These are phyloP conservation scores for Hordeum vulgare DNA, from an alignment of 176 grass and related monocot species.

Conservation along the genomic window MorexV3_pseudomolecules_assembly NC_058524.1:190866668-190867167, in stretches of 20 bases:
- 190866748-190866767: neutral
- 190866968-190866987: neutral
- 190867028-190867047: neutral
- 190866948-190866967: neutral
- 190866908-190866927: neutral
- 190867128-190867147: neutral
- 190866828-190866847: neutral
- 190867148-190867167: neutral
- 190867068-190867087: neutral
- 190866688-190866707: neutral
- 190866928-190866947: neutral
- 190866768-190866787: neutral
- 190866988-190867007: neutral
- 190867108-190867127: neutral
- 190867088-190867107: neutral
- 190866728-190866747: neutral
- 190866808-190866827: neutral
- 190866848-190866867: neutral
- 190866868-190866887: neutral
- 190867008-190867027: neutral
- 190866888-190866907: neutral
- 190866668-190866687: conserved; percentile 15
- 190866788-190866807: neutral
- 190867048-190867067: neutral
- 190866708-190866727: neutral